These are phyloP conservation scores for Delphinella strobiligena DNA, from an alignment of 2,329 filamentous ascomycete species.

Conservation along the genomic window DNA sequence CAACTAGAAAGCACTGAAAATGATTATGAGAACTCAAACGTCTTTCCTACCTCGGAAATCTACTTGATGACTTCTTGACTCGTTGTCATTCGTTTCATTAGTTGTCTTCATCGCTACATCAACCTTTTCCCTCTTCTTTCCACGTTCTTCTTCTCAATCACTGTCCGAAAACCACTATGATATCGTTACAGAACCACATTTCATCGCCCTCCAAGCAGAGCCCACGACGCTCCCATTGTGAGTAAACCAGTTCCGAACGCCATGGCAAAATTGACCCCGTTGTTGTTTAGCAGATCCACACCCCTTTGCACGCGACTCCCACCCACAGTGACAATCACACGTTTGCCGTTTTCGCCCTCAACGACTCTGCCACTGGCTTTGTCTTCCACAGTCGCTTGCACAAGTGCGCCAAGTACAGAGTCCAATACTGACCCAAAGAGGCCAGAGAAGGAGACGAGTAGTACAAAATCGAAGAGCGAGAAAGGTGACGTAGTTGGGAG, in stretches of 20 bases:
- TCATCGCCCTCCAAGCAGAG: too few species aligned
- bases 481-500: not conserved
- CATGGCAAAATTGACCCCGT: conserved; percentile 91
- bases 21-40: too few species aligned
- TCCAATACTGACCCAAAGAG: conserved; percentile 72
- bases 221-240: too few species aligned
- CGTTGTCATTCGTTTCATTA: too few species aligned
- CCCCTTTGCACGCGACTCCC: conserved; percentile 45
- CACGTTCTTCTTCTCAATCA: too few species aligned
- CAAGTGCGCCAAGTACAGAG: conserved; percentile 70
- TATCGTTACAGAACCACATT: too few species aligned
- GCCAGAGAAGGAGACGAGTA: conserved; percentile 45
- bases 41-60: too few species aligned
- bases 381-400: conserved; percentile 81
- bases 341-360: conserved; percentile 53
- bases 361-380: conserved; percentile 75
- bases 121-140: too few species aligned
- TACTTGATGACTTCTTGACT: too few species aligned
- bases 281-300: conserved; percentile 75
- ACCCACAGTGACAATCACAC: conserved; percentile 30
- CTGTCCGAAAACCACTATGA: too few species aligned
- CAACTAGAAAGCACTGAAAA: too few species aligned
- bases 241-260: conserved; percentile 72
- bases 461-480: not conserved
- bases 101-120: too few species aligned